phyloP scores from a whole-genome alignment of 2,329 filamentous ascomycete genomes.

The Alternaria hordeiaustralica region DNA sequence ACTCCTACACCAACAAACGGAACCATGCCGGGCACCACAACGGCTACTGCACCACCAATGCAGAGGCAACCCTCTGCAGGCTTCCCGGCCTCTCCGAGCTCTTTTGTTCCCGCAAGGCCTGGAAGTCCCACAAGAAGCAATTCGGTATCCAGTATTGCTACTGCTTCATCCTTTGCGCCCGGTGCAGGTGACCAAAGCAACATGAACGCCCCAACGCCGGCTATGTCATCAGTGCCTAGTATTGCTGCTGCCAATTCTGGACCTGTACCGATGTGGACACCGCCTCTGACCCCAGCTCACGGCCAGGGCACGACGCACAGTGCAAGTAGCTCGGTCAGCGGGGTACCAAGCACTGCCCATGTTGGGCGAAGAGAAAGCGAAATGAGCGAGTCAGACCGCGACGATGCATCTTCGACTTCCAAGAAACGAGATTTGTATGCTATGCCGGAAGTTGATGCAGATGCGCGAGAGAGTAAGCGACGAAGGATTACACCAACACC shows the following conservation, averaged over 20 bases:
- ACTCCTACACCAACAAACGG: conserved; percentile 72
- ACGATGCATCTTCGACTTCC: conserved; percentile 32
- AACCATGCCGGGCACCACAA: conserved; percentile 63
- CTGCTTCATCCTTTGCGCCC: conserved; percentile 61
- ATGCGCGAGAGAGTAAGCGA: conserved; percentile 50
- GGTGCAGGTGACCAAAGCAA: conserved; percentile 41
- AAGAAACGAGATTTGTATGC: conserved; percentile 49
- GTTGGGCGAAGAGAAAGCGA: conserved; percentile 40
- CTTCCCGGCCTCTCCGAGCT: conserved; percentile 63
- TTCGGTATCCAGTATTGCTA: conserved; percentile 80
- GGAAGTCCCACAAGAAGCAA: conserved; percentile 85
- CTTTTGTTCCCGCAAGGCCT: conserved; percentile 64
- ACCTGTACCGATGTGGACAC: conserved; percentile 77
- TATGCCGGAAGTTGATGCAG: conserved; percentile 44
- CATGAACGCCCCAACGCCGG: conserved; percentile 79
- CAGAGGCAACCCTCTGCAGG: conserved; percentile 60
- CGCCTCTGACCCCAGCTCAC: conserved; percentile 80
- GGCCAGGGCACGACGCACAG: conserved; percentile 55
- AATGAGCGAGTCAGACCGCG: conserved; percentile 46
- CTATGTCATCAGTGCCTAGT: conserved; percentile 76
- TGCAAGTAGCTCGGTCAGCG: conserved; percentile 60
- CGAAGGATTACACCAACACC: conserved; percentile 56
- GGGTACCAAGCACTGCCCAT: conserved; percentile 52
- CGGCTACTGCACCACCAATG: conserved; percentile 60
- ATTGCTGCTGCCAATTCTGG: conserved; percentile 76